These are phyloP conservation scores for Suillus clintonianus DNA, from an alignment of 768 basidiomycete species.

Conservation along the genomic window DNA sequence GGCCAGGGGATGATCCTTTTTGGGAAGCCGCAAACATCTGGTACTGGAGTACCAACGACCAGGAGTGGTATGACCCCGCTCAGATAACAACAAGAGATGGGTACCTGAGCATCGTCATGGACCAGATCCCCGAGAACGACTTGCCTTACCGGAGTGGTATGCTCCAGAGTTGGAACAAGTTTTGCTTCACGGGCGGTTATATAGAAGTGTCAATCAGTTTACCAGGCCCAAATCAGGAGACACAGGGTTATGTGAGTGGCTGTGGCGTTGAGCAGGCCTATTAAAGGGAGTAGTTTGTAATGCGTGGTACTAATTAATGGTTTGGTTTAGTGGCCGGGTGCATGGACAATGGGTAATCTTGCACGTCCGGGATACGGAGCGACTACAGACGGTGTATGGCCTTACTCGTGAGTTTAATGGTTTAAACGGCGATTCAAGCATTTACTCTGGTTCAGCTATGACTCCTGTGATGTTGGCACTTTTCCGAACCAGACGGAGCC, in stretches of 20 bases:
- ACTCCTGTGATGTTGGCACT: constrained; percentile 61
- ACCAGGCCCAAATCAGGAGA: constrained; percentile 58
- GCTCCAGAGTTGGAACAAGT: constrained; percentile 91
- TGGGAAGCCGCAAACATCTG: constrained; percentile 76
- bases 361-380: constrained; percentile 80
- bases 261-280: not conserved
- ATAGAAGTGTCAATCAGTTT: constrained; percentile 67
- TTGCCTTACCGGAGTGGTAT: constrained; percentile 72
- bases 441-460: constrained; percentile 37
- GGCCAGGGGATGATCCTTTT: constrained; percentile 62
- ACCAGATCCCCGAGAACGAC: constrained; percentile 51
- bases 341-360: constrained; percentile 90
- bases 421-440: not conserved
- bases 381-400: constrained; percentile 82
- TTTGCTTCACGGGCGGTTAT: constrained; percentile 78
- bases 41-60: constrained; percentile 70
- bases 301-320: not conserved
- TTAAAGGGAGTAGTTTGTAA: not conserved
- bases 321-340: constrained; percentile 69
- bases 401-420: constrained; percentile 59
- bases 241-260: constrained; percentile 45
- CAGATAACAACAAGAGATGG: constrained; percentile 71
- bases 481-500: constrained; percentile 50
- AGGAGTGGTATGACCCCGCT: constrained; percentile 76
- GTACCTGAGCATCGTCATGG: constrained; percentile 69